Evolutionary conservation across 495 filamentous ascomycete species (phyloP).

Genomic region (Usnea hakonensis): DNA sequence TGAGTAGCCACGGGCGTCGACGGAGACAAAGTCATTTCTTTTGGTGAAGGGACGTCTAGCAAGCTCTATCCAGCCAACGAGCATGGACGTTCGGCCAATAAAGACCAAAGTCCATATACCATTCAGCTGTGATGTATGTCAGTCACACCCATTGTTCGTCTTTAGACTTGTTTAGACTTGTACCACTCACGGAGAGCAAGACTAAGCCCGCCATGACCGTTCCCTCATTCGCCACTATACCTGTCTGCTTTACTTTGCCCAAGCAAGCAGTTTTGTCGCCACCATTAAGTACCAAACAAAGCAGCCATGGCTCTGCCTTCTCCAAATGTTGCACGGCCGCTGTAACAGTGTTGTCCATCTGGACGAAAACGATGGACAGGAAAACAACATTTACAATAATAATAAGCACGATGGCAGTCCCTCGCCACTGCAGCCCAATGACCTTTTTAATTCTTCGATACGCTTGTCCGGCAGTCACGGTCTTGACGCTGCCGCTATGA

Average conservation of each 20-base stretch:
- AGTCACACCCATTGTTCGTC: slow-evolving; percentile 2
- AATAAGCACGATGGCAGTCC: slow-evolving; percentile 75
- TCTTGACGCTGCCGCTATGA: slow-evolving; percentile 60
- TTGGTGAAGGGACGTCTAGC: slow-evolving; percentile 41
- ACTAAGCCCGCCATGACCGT: slow-evolving; percentile 75
- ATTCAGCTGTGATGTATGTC: slow-evolving; percentile 48
- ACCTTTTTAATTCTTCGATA: slow-evolving; percentile 79
- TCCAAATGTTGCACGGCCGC: slow-evolving; percentile 44
- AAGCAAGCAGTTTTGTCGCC: slow-evolving; percentile 63
- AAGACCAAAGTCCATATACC: slow-evolving; percentile 80
- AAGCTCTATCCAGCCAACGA: slow-evolving; percentile 73
- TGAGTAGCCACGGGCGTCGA: slow-evolving; percentile 63
- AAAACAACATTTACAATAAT: slow-evolving; percentile 86
- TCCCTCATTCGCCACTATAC: slow-evolving; percentile 59
- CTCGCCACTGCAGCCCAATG: slow-evolving; percentile 89
- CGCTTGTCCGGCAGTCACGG: slow-evolving; percentile 77
- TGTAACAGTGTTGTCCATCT: slow-evolving; percentile 63
- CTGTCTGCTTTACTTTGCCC: slow-evolving; percentile 38
- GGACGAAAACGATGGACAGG: slow-evolving; percentile 83
- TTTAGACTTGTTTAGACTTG: neutral
- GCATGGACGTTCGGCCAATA: slow-evolving; percentile 72
- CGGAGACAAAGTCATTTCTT: slow-evolving; percentile 71
- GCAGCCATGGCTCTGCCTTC: slow-evolving; percentile 59
- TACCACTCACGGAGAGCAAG: slow-evolving; percentile 62
- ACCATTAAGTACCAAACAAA: slow-evolving; percentile 52